Base-by-base conservation (phyloP, 2,329 filamentous ascomycete species). In the Mollisia scopiformis region DNA sequence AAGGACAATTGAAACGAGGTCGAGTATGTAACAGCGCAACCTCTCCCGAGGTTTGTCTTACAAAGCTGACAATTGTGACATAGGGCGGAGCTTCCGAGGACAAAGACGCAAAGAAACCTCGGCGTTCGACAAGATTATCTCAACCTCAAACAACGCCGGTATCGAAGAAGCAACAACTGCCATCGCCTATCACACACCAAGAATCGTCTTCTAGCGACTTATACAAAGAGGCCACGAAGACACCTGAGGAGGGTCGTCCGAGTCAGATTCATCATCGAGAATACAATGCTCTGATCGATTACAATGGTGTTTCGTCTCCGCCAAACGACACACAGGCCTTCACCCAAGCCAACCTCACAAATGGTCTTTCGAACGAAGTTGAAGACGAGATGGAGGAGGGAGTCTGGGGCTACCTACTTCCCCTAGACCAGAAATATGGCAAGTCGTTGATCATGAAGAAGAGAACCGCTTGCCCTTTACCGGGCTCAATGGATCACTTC, bases 331-430 rank as follows among this genome's bases (percentile, higher is more conserved):
- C 90, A 0, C 91, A 93, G 73, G 83, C 88, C 0, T 87, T 92
- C 63, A 93, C 91, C 7, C 95, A 99, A 77, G 91, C 91, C 37
- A 88, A 92, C 66, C 88, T 90, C 2, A 86, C 92, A 28, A 80
- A 85, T 61, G 84, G 86, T 27, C 83, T 94, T 50, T 88, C 88
- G 11, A 91, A 93, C 65, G 92, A 96, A 59, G 91, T 96, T 3
- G 86, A 93, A 64, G 91, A 97, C 72, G 93, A 97, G 77, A 86
- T 84, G 60, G 84, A 75, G 50, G 72, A 74, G 53, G 92, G 92
- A 8, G 92, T 98, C 1, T 99, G 95, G 95, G 96, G 96, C 13
- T 99, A 98, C 71, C 81, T 99, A 5, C 86, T 97, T 57, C 92
- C 94, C 1, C 79, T 97, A 25, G 88, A 94, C 71, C 83, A 84